These are phyloP conservation scores for Pleoardoris graminearum DNA, from an alignment of 2,329 filamentous ascomycete genomes.

Conservation along the genomic window DNA sequence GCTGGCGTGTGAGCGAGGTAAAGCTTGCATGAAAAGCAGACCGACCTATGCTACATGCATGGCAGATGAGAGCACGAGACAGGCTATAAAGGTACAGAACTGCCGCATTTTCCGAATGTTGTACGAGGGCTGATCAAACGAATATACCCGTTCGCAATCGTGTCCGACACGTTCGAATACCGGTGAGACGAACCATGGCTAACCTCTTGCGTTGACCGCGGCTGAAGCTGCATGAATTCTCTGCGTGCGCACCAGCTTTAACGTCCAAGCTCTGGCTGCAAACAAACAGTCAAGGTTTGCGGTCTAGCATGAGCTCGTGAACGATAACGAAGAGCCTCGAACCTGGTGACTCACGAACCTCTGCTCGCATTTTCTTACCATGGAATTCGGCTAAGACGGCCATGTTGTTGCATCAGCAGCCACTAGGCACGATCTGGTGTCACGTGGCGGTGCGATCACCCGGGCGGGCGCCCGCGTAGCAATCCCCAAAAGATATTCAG, in stretches of 20 bases:
- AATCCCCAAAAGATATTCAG: not conserved
- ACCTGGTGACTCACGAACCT: too few species aligned
- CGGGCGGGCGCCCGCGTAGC: too few species aligned
- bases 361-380: not conserved
- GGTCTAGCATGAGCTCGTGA: too few species aligned
- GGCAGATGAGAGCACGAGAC: too few species aligned
- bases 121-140: not conserved
- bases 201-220: not conserved
- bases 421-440: not conserved
- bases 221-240: not conserved
- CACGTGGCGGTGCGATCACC: conserved; percentile 1
- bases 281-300: too few species aligned
- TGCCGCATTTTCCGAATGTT: not conserved
- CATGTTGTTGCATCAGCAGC: not conserved
- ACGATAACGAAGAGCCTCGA: too few species aligned
- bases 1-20: too few species aligned
- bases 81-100: not conserved
- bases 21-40: too few species aligned
- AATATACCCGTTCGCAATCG: not conserved
- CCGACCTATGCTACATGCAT: too few species aligned
- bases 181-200: not conserved
- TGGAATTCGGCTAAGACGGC: not conserved
- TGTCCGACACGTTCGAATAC: not conserved
- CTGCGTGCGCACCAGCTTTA: too few species aligned
- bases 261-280: too few species aligned